Evolutionary conservation across 441 rosid genomes (phyloP), one percentile per base, ranked within the genome.

Genomic region (Populus hybrid): DNA sequence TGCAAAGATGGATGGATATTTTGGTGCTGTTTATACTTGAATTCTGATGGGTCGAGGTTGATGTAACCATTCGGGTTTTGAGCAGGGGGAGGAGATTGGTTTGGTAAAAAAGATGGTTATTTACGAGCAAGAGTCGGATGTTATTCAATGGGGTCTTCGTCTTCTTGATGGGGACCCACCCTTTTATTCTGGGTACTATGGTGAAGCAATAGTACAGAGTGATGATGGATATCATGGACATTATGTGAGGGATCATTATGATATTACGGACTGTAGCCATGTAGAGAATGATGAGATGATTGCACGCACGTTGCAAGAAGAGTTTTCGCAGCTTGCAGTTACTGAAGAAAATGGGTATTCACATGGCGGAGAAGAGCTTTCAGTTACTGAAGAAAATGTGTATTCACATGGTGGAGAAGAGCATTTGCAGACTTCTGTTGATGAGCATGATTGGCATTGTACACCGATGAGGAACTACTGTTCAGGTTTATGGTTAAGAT

Each of bases 291-390:
- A 92, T 77, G 97, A 89, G 87, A 84, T 88, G 26, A 84, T 92
- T 75, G 97, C 97, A 5, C 90, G 73, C 40, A 82, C 87, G 59
- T 87, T 92, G 77, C 97, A 92, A 84, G 92, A 90, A 78, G 93
- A 92, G 77, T 80, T 92, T 67, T 89, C 90, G 10, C 93, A 86
- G 75, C 91, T 92, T 18, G 87, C 92, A 53, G 86, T 90, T 42
- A 79, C 85, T 20, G 91, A 90, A 77, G 79, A 42, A 70, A 75
- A 84, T 72, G 83, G 67, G 35, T 84, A 87, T 80, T 82, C 88
- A 12, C 74, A 50, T 26, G 82, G 53, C 5, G 57, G 57, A 42
- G 53, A 42, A 42, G 82, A 86, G 75, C 91, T 92, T 18, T 87
- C 92, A 53, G 87, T 90, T 36, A 79, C 85, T 20, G 91, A 90